Base-by-base conservation (phyloP, 345 rosid species). In the Boechera divaricarpa region DNA sequence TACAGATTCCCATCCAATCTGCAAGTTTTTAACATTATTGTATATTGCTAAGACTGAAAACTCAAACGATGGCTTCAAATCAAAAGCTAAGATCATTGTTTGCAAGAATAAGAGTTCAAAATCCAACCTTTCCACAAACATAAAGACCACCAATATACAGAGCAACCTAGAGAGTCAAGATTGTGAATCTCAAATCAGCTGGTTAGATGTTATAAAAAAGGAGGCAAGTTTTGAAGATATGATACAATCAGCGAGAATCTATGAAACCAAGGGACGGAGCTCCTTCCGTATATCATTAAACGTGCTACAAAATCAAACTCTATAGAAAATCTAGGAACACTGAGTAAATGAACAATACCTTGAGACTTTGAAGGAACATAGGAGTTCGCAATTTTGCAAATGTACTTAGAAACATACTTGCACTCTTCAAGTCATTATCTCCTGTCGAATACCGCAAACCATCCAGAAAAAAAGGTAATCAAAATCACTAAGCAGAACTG, bases 1-100 rank as follows among this genome's bases (percentile, higher is more conserved):
- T 41, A 93, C 97, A 35, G 99, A 93, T 79, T 82, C 86, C 97
- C 97, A 93, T 82, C 97, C 96, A 81, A 88, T 76, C 99, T 95
- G 87, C 85, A 83, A 53, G 35, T 67, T 71, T 75, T 75, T 4
- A 18, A 67, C 67, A 58, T 21, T 4, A 33, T 35, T 59, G 38
- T 16, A 38, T 4, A 15, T 65, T 32, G 39, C 21, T 33, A 65
- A 49, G 38, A 28, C 9, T 49, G 39, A 66, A 48, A 35, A 55
- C 32, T n/a, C 10, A 15, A 71, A 72, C 38, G 4, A 78, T 12
- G 41, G 42, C 31, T 7, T 1, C 41, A 77, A 57, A 57, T 59
- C 38, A 16, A 33, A 72, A 79, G 42, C 28, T 21, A 63, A 6
- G 31, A 33, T 47, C 68, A 57, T 52, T 42, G 2, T 29, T 28